Evolutionary conservation across 2,329 filamentous ascomycete genomes (phyloP).

Genomic region (Nigrograna mackinnonii): DNA sequence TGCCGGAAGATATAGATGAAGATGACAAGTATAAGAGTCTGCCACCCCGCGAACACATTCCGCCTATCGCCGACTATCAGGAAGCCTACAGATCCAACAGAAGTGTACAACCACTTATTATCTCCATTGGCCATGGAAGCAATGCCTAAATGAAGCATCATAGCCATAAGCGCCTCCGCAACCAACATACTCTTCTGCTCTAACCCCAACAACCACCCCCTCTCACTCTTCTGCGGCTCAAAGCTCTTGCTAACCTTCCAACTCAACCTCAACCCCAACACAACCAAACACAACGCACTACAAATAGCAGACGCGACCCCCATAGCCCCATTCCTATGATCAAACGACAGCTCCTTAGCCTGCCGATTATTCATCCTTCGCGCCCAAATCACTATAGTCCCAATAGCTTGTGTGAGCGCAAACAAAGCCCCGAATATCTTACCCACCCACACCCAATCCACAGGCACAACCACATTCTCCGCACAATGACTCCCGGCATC

Average conservation of each 20-base stretch:
- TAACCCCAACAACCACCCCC: not conserved
- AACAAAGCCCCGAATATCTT: conserved; percentile 12
- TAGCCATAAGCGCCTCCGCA: conserved; percentile 8
- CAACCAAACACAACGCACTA: conserved; percentile 6
- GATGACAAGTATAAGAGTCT: conserved; percentile 9
- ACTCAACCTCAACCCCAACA: conserved; percentile 8
- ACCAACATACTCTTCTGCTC: conserved; percentile 4
- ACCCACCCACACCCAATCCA: conserved; percentile 12
- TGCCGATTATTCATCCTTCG: conserved; percentile 4
- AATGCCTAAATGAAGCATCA: conserved; percentile 12
- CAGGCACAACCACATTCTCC: conserved; percentile 6
- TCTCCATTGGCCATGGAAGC: conserved; percentile 5
- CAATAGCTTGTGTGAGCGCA: conserved; percentile 14
- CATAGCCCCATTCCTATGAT: conserved; percentile 17
- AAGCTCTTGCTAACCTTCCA: conserved; percentile 16
- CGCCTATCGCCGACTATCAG: conserved; percentile 2
- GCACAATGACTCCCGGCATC: conserved; percentile 10
- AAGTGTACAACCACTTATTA: conserved; percentile 13
- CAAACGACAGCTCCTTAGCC: conserved; percentile 2
- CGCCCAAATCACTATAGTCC: conserved; percentile 15
- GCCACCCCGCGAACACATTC: conserved; percentile 4
- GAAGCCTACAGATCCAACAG: conserved; percentile 10
- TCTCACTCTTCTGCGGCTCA: conserved; percentile 2
- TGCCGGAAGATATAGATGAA: conserved; percentile 14
- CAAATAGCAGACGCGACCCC: conserved; percentile 14